A percentile compares a stretch with the other conserved stretches of the same genome.
Evolutionary conservation across 345 rosid genomes (phyloP).

Genomic region (Orychophragmus violaceus): DNA sequence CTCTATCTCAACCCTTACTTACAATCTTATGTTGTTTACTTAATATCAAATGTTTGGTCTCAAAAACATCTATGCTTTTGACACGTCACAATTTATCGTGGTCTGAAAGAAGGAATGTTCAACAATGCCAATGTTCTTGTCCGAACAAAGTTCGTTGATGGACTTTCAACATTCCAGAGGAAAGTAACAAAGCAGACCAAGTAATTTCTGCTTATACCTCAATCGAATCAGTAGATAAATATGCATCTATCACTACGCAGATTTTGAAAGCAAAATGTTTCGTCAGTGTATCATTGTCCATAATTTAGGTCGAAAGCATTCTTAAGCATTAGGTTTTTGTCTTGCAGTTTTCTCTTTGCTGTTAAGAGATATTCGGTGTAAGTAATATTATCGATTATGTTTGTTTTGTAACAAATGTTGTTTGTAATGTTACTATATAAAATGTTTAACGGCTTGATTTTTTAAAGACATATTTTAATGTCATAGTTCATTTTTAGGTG

Average conservation of each 20-base stretch:
- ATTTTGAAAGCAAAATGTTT: not conserved
- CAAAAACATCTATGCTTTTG: not conserved
- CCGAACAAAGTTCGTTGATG: conserved; percentile 95
- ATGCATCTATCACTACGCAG: not conserved
- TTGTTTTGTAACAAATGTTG: too few species aligned
- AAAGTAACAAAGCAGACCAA: conserved; percentile 71
- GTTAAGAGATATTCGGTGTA: not conserved
- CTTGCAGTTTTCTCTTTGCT: not conserved
- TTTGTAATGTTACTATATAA: too few species aligned
- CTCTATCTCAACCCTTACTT: not conserved
- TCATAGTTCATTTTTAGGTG: too few species aligned
- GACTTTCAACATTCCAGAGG: conserved; percentile 90
- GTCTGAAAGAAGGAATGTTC: conserved; percentile 99
- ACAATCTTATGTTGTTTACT: conserved; percentile 1
- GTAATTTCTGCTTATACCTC: conserved; percentile 24
- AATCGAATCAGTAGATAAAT: not conserved
- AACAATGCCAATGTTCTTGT: conserved; percentile 95
- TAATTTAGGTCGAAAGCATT: not conserved
- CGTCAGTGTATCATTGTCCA: not conserved
- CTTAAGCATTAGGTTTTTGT: not conserved
- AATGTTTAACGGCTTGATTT: too few species aligned
- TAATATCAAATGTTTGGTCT: not conserved
- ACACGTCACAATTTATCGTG: conserved; percentile 91
- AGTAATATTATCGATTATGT: too few species aligned
- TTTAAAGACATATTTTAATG: too few species aligned